Conservation (phyloP, 2,329 filamentous ascomycete genomes). For the Neofusicoccum ribis region DNA sequence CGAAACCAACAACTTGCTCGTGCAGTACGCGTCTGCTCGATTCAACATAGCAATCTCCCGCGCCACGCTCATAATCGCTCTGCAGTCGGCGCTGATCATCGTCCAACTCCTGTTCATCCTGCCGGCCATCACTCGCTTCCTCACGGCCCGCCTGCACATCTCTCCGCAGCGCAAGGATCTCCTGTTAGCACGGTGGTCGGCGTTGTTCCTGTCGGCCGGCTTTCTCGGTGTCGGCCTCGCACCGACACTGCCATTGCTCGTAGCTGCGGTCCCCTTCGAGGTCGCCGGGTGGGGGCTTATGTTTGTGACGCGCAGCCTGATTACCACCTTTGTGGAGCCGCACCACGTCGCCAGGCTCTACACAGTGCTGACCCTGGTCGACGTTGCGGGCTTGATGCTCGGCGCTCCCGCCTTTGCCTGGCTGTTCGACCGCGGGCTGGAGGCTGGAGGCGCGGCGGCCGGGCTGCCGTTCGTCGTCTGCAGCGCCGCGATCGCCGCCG, state of each 20-base stretch:
- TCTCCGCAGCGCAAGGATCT: constrained; percentile 30
- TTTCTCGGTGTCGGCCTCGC: constrained; percentile 32
- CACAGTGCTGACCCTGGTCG: constrained; percentile 52
- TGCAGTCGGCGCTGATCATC: constrained; percentile 31
- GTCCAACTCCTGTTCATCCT: constrained; percentile 32
- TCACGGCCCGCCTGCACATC: constrained; percentile 20
- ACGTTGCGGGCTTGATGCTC: constrained; percentile 51
- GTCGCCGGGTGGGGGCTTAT: constrained; percentile 49
- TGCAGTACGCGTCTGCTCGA: constrained; percentile 57
- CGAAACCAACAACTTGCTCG: constrained; percentile 35
- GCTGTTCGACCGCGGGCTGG: constrained; percentile 49
- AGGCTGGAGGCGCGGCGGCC: constrained; percentile 46
- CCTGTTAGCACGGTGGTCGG: constrained; percentile 31
- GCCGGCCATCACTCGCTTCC: constrained; percentile 28
- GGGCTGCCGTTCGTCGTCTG: constrained; percentile 53
- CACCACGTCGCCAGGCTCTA: constrained; percentile 58
- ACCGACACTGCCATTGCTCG: constrained; percentile 28
- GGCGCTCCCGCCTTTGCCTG: constrained; percentile 50
- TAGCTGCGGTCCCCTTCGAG: constrained; percentile 46
- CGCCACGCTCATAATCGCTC: constrained; percentile 34
- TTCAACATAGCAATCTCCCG: constrained; percentile 49
- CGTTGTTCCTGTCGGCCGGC: constrained; percentile 28
- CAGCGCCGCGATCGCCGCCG: constrained; percentile 26
- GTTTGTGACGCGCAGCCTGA: constrained; percentile 49
- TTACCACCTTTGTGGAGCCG: constrained; percentile 56